Conservation (phyloP, 1,284 basidiomycete genomes). For the Gymnopus androsaceus region DNA sequence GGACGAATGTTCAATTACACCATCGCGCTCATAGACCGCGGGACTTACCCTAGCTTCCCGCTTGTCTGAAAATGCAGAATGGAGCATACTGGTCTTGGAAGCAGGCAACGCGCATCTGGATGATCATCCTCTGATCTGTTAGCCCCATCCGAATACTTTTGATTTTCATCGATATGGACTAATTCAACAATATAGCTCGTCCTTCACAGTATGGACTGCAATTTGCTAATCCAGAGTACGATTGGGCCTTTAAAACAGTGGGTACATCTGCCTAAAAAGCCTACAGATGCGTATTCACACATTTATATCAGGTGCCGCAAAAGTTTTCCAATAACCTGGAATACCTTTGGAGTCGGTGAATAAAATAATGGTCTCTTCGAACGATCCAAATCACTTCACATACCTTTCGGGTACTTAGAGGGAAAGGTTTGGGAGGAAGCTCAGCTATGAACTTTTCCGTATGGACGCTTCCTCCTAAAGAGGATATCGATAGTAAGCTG, state of each 20-base stretch:
- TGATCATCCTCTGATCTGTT: constrained; percentile 12
- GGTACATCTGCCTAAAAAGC: background rate
- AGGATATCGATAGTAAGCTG: constrained; percentile 33
- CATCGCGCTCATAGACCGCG: constrained; percentile 28
- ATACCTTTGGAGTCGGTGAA: constrained; percentile 10
- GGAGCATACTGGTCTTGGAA: constrained; percentile 36
- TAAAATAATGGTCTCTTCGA: constrained; percentile 18
- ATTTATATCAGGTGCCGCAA: constrained; percentile 11
- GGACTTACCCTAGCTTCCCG: constrained; percentile 50
- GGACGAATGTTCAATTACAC: background rate
- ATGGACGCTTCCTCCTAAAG: constrained; percentile 28
- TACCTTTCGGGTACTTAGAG: no score
- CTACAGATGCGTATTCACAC: background rate
- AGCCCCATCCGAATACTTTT: no score
- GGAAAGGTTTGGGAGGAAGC: constrained; percentile 26
- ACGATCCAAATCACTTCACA: constrained; percentile 7
- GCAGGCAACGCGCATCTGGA: constrained; percentile 26
- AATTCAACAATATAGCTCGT: constrained; percentile 9
- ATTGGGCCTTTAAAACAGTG: constrained; percentile 28
- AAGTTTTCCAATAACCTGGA: constrained; percentile 3
- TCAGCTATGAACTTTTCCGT: constrained; percentile 28
- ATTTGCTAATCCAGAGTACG: constrained; percentile 25
- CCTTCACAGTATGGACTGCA: constrained; percentile 18
- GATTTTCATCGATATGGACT: background rate
- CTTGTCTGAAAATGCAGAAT: constrained; percentile 43